These are phyloP conservation scores for Trichosporon sp. DNA, from an alignment of 1,284 basidiomycete genomes.

Conservation along the genomic window DNA sequence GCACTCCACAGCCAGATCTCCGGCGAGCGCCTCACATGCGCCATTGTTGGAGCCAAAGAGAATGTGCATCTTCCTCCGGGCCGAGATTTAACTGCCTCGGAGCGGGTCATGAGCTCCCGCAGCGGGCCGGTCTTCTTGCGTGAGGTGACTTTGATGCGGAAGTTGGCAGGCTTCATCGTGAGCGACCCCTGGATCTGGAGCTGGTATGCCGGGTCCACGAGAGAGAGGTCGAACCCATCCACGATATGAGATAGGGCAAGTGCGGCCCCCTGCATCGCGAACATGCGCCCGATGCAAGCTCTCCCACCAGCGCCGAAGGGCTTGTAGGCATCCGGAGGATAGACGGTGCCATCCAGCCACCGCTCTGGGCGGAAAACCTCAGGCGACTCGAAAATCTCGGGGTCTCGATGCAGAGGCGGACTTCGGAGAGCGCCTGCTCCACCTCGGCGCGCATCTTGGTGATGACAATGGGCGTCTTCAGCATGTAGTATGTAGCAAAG, in stretches of 20 bases:
- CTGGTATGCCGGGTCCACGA: slow-evolving; percentile 59
- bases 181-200: slow-evolving; percentile 59
- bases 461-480: slow-evolving; percentile 61
- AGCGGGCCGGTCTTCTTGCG: background rate
- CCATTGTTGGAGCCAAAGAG: slow-evolving; percentile 58
- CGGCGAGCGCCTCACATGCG: slow-evolving; percentile 61
- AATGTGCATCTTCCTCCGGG: slow-evolving; percentile 49
- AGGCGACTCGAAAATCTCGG: slow-evolving; percentile 59
- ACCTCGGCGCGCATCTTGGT: slow-evolving; percentile 63
- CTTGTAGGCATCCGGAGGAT: slow-evolving; percentile 56
- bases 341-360: slow-evolving; percentile 59
- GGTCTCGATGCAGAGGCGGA: slow-evolving; percentile 57
- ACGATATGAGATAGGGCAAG: slow-evolving; percentile 58
- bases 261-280: slow-evolving; percentile 61
- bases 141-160: slow-evolving; percentile 47
- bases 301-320: slow-evolving; percentile 37
- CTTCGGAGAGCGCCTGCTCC: slow-evolving; percentile 57
- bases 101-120: slow-evolving; percentile 24
- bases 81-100: slow-evolving; percentile 32
- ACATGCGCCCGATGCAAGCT: slow-evolving; percentile 54
- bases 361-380: slow-evolving; percentile 55
- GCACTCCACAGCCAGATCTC: slow-evolving; percentile 59
- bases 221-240: slow-evolving; percentile 59
- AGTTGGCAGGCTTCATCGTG: slow-evolving; percentile 60
- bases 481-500: slow-evolving; percentile 54